Conservation (phyloP, 306 rosid species). For the Fagus sylvatica region DNA sequence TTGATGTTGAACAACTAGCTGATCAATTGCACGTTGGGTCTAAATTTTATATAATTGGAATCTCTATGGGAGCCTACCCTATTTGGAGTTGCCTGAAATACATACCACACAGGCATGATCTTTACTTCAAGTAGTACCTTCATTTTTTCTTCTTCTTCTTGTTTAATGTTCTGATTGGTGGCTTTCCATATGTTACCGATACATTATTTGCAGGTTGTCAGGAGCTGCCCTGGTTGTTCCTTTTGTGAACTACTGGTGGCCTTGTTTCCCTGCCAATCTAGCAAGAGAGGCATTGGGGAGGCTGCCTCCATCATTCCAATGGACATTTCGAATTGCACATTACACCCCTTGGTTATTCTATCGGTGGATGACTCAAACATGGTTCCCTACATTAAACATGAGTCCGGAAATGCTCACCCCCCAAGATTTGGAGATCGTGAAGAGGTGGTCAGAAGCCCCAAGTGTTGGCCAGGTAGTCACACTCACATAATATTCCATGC, state of each 20-base stretch:
- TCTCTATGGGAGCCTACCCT: conserved; percentile 68
- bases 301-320: conserved; percentile 38
- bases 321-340: conserved; percentile 62
- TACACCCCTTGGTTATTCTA: conserved; percentile 68
- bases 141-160: neutral
- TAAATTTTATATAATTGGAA: conserved; percentile 65
- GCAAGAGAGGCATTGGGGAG: conserved; percentile 32
- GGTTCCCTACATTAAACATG: conserved; percentile 56
- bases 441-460: conserved; percentile 33
- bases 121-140: neutral
- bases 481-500: neutral
- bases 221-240: conserved; percentile 82
- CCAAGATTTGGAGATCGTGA: conserved; percentile 49
- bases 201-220: conserved; percentile 49
- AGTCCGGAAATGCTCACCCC: conserved; percentile 16
- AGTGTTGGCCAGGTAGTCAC: conserved; percentile 42
- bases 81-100: conserved; percentile 75
- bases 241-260: conserved; percentile 76
- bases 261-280: conserved; percentile 45
- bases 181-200: neutral
- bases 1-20: conserved; percentile 83
- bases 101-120: conserved; percentile 72
- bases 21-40: conserved; percentile 60
- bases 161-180: neutral
- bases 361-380: conserved; percentile 85